Evolutionary conservation across 148 eudicot species (phyloP).

Genomic region (Spergularia bocconei): DNA sequence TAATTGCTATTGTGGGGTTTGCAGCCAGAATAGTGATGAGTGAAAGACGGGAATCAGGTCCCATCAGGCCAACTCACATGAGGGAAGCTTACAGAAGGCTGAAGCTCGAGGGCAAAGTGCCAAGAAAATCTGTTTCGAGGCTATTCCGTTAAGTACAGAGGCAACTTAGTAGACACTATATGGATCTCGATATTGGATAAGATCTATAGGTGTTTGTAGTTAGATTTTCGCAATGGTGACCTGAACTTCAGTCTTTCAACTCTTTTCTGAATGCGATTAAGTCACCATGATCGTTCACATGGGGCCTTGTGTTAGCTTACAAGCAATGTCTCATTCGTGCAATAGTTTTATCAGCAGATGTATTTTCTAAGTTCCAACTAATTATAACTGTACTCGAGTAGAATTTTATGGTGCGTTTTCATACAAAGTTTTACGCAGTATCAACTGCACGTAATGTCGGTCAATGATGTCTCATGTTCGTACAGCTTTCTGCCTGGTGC

Average conservation of each 20-base stretch:
- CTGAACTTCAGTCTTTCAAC: background rate
- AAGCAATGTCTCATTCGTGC: background rate
- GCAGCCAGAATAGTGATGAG: conserved; percentile 84
- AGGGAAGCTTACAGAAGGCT: conserved; percentile 87
- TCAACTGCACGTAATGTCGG: too few relatives aligned
- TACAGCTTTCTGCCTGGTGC: too few relatives aligned
- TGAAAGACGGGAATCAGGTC: conserved; percentile 82
- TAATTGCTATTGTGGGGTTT: conserved; percentile 14
- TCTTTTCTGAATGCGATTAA: background rate
- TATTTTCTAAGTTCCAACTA: background rate
- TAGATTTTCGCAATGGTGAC: background rate
- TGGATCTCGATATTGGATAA: background rate
- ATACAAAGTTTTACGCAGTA: too few relatives aligned
- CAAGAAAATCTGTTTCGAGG: conserved; percentile 77
- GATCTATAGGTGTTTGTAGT: background rate
- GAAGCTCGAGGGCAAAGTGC: conserved; percentile 85
- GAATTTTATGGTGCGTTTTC: background rate
- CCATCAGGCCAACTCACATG: conserved; percentile 89
- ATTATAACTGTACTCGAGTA: conserved; percentile 9
- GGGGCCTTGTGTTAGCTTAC: conserved; percentile 8
- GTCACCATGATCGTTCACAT: background rate
- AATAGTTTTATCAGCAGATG: background rate
- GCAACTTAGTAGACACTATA: background rate
- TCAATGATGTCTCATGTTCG: too few relatives aligned
- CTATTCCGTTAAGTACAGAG: conserved; percentile 56